Conservation (phyloP, 2,329 filamentous ascomycete species). For the Cercospora janseana region DNA sequence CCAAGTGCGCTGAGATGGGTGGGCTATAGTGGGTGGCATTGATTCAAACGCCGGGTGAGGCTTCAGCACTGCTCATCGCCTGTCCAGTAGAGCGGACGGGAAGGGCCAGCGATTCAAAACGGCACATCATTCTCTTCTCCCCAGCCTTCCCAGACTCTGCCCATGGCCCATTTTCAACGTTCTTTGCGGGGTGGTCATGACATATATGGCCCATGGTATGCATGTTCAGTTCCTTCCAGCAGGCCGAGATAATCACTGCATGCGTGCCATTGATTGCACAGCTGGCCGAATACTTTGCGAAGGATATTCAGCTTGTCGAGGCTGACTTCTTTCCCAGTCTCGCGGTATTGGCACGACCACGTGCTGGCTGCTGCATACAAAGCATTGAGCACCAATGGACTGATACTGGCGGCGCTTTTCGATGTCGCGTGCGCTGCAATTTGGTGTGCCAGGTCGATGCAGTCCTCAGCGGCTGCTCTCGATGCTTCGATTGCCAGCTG, state of each 20-base stretch:
- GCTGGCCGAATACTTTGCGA: slow-evolving; percentile 1
- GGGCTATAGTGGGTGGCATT: too few species aligned
- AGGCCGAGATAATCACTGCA: slow-evolving; percentile 11
- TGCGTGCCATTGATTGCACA: slow-evolving; percentile 9
- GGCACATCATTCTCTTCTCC: too few species aligned
- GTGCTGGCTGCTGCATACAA: slow-evolving; percentile 23
- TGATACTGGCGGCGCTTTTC: slow-evolving; percentile 12
- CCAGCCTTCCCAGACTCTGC: too few species aligned
- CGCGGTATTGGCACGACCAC: slow-evolving; percentile 24
- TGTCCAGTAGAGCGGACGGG: too few species aligned
- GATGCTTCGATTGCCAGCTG: slow-evolving; percentile 25
- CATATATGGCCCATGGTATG: slow-evolving; percentile 8
- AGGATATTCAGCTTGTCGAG: slow-evolving; percentile 14
- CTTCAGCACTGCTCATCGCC: too few species aligned
- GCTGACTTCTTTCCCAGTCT: slow-evolving; percentile 19
- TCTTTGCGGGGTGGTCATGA: neutral
- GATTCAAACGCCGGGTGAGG: too few species aligned
- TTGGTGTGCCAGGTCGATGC: slow-evolving; percentile 17
- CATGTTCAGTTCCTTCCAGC: slow-evolving; percentile 13
- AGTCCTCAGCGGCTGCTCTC: slow-evolving; percentile 12
- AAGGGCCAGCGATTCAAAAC: too few species aligned
- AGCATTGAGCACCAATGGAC: slow-evolving; percentile 17
- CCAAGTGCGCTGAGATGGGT: too few species aligned
- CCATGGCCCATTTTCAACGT: too few species aligned
- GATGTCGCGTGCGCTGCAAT: slow-evolving; percentile 9